Evolutionary conservation across 352 stramenopile species (phyloP).

Genomic region (Thalassiosira allenii): DNA sequence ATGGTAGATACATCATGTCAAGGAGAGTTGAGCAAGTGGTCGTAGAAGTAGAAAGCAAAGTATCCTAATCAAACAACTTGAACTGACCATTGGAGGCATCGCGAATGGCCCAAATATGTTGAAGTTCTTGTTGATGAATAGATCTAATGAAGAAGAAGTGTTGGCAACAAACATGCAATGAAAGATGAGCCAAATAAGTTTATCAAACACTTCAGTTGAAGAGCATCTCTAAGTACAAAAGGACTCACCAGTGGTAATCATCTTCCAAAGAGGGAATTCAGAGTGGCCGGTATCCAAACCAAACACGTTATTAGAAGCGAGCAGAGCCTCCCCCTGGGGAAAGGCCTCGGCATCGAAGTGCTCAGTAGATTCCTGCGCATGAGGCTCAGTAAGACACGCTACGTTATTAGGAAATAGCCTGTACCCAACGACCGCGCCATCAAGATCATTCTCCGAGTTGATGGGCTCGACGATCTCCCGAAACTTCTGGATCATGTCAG

Average conservation of each 20-base stretch:
- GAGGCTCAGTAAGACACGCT: constrained; percentile 59
- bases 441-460: constrained; percentile 57
- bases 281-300: constrained; percentile 33
- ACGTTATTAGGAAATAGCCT: constrained; percentile 57
- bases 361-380: constrained; percentile 35
- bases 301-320: constrained; percentile 6
- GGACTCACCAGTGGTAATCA: constrained; percentile 6
- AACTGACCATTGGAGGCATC: constrained; percentile 1
- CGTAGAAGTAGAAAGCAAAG: no score
- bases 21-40: no score
- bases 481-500: constrained; percentile 50
- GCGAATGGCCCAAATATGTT: constrained; percentile 29
- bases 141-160: no score
- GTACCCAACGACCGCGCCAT: constrained; percentile 60
- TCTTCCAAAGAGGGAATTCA: constrained; percentile 30
- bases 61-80: no score
- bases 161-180: no score
- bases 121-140: constrained; percentile 27
- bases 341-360: constrained; percentile 18
- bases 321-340: constrained; percentile 7
- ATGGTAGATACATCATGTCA: no score
- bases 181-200: no score
- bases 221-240: no score
- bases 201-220: no score
- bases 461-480: constrained; percentile 55